These are phyloP conservation scores for Arabidopsis thaliana DNA, from an alignment of 345 rosid genomes.

Conservation along the genomic window DNA sequence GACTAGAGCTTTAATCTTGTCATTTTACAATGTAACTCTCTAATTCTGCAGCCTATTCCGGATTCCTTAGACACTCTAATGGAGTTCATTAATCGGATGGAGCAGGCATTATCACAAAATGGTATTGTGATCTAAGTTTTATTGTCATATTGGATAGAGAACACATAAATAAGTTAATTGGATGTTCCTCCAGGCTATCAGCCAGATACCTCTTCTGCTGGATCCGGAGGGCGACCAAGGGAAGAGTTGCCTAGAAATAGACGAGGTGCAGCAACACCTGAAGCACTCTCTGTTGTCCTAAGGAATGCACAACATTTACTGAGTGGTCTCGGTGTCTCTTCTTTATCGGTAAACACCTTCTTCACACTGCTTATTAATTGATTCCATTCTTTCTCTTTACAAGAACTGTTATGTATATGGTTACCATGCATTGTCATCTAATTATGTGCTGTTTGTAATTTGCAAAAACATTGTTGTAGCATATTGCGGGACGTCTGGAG, in stretches of 20 bases:
- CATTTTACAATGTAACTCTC: constrained; percentile 7
- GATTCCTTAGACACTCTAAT: constrained; percentile 75
- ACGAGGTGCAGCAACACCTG: constrained; percentile 65
- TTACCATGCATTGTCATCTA: constrained; percentile 45
- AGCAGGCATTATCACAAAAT: constrained; percentile 64
- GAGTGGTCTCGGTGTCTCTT: constrained; percentile 55
- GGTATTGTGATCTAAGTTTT: constrained; percentile 51
- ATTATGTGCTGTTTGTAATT: constrained; percentile 50
- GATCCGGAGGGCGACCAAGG: constrained; percentile 47
- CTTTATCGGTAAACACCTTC: constrained; percentile 66
- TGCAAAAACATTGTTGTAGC: constrained; percentile 77
- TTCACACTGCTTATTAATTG: background rate
- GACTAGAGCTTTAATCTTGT: constrained; percentile 17
- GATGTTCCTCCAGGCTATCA: constrained; percentile 58
- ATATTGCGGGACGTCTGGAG: constrained; percentile 82
- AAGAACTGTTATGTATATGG: constrained; percentile 2
- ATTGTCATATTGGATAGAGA: constrained; percentile 16
- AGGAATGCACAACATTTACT: constrained; percentile 71
- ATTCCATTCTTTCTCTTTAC: background rate
- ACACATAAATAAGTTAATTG: constrained; percentile 29
- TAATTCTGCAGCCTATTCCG: constrained; percentile 74
- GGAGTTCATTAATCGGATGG: constrained; percentile 82
- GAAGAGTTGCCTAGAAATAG: constrained; percentile 58
- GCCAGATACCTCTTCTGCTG: constrained; percentile 51
- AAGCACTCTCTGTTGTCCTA: constrained; percentile 66